phyloP scores from a whole-genome alignment of 805 yeast species.

The Zygoascus ofunaensis region DNA sequence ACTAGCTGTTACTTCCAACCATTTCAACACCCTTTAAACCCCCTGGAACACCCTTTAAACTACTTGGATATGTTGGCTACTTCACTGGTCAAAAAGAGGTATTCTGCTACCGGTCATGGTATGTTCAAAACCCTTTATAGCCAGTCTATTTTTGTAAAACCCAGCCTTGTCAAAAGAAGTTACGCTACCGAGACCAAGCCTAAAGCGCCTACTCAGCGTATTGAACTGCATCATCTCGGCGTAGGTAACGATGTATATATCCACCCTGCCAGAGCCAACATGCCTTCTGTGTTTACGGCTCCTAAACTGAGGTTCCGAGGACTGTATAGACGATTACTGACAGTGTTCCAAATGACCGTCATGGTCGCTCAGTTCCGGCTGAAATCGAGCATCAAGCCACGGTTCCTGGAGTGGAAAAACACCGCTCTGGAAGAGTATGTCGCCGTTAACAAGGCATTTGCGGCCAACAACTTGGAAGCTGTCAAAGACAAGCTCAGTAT shows the following conservation, averaged over 20 bases:
- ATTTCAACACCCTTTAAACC: no score
- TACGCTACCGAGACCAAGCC: background rate
- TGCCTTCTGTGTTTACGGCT: conserved; percentile 35
- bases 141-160: no score
- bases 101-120: no score
- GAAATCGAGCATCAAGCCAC: conserved; percentile 59
- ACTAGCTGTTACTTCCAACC: no score
- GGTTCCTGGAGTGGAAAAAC: conserved; percentile 74
- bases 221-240: conserved; percentile 8
- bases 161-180: no score
- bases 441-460: conserved; percentile 74
- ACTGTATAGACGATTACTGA: conserved; percentile 49
- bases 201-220: background rate
- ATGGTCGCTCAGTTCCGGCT: conserved; percentile 52
- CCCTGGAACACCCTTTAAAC: no score
- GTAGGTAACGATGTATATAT: conserved; percentile 34
- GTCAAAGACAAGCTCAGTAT: conserved; percentile 41
- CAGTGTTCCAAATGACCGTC: conserved; percentile 59
- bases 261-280: conserved; percentile 40
- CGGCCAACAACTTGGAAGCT: conserved; percentile 41
- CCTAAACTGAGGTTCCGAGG: conserved; percentile 40
- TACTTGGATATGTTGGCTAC: no score
- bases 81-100: no score
- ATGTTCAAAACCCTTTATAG: no score
- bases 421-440: conserved; percentile 70